Evolutionary conservation across 805 yeast species (phyloP).

Genomic region (Yarrowia sp.): DNA sequence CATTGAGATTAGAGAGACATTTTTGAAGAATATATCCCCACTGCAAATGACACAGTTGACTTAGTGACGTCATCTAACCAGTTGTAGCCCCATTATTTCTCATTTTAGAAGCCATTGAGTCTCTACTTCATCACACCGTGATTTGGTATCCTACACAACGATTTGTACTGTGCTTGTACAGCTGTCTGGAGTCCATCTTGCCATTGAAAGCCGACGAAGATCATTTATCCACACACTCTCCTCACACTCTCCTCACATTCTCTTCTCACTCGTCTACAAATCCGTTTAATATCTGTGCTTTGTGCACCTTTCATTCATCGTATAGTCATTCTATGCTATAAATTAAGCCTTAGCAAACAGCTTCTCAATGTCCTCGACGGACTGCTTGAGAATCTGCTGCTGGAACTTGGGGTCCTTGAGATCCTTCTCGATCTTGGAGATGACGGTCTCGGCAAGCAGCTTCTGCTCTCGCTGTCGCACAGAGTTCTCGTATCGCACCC

Average conservation of each 20-base stretch:
- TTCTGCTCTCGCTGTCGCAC: constrained; percentile 96
- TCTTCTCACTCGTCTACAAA: too few species aligned
- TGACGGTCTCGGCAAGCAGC: constrained; percentile 85
- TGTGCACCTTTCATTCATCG: constrained; percentile 32
- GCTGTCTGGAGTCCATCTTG: too few species aligned
- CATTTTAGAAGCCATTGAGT: too few species aligned
- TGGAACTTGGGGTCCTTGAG: constrained; percentile 89
- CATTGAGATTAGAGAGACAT: too few species aligned
- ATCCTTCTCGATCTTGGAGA: constrained; percentile 86
- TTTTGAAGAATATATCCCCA: too few species aligned
- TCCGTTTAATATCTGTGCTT: background rate
- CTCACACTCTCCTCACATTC: background rate
- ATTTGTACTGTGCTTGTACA: too few species aligned
- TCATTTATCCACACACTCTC: background rate
- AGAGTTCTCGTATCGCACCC: constrained; percentile 98
- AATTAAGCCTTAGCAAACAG: constrained; percentile 41
- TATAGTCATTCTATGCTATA: constrained; percentile 39
- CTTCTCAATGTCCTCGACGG: constrained; percentile 88
- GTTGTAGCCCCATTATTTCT: too few species aligned
- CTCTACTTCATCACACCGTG: too few species aligned
- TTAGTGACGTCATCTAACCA: too few species aligned
- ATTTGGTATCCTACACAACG: too few species aligned
- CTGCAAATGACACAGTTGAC: too few species aligned
- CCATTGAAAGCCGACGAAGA: too few species aligned
- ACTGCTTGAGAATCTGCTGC: constrained; percentile 87